A percentile compares a stretch with the other conserved stretches of the same genome.
Evolutionary conservation across 768 basidiomycete species (phyloP).

Genomic region (Hericium erinaceus): DNA sequence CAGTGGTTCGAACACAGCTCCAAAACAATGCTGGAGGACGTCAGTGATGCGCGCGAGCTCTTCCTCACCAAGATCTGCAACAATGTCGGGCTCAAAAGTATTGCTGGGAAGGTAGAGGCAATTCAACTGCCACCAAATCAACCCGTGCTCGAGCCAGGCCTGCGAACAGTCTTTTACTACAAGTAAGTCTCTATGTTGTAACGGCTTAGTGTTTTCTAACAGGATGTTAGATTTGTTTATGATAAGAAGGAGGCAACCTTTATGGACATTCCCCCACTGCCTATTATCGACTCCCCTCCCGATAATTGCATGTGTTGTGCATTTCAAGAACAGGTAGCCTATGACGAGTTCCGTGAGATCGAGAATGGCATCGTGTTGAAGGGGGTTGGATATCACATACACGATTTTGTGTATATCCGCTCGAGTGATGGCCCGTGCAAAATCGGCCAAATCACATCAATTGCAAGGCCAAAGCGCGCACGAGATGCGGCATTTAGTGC

Average conservation of each 20-base stretch:
- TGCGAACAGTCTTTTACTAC: background rate
- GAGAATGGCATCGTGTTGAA: conserved; percentile 35
- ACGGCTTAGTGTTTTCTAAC: background rate
- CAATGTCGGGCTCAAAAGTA: conserved; percentile 31
- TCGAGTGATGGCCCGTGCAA: conserved; percentile 39
- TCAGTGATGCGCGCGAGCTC: conserved; percentile 55
- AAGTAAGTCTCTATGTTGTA: background rate
- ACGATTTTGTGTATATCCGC: conserved; percentile 52
- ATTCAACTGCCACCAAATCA: conserved; percentile 12
- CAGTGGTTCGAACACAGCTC: conserved; percentile 72
- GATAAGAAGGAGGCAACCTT: conserved; percentile 37
- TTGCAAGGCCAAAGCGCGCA: conserved; percentile 18
- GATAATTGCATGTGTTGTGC: conserved; percentile 48
- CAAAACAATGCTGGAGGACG: conserved; percentile 48
- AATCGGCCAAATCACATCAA: conserved; percentile 42
- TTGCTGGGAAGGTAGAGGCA: conserved; percentile 38
- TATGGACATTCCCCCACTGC: conserved; percentile 26
- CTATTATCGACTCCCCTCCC: conserved; percentile 26
- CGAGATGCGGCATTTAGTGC: no score
- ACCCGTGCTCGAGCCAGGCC: background rate
- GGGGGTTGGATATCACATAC: conserved; percentile 43
- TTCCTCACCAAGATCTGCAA: conserved; percentile 51
- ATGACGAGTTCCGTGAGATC: conserved; percentile 19
- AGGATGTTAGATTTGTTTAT: conserved; percentile 29
- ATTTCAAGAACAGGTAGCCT: conserved; percentile 24